Evolutionary conservation across 129 eudicot species (phyloP).

Genomic region (Tagetes erecta): DNA sequence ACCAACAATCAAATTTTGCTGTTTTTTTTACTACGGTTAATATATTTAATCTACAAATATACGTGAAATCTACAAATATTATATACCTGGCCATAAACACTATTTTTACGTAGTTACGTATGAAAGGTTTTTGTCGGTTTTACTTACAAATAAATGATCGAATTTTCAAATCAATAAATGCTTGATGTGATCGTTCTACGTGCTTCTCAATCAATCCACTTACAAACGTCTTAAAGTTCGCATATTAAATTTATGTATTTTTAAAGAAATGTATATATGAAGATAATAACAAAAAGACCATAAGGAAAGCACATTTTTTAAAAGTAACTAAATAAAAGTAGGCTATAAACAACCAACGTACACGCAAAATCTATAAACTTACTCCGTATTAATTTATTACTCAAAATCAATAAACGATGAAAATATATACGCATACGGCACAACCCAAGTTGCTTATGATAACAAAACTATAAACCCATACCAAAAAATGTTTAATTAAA

Average conservation of each 20-base stretch:
- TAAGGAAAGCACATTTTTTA: neutral
- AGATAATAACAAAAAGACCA: neutral
- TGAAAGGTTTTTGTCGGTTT: conserved; percentile 21
- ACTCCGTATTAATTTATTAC: neutral
- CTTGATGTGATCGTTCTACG: conserved; percentile 25
- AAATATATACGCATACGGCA: neutral
- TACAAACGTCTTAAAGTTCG: neutral
- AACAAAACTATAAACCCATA: neutral
- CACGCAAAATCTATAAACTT: neutral
- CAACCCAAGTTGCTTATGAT: neutral
- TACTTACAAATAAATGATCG: conserved; percentile 17
- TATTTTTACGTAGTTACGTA: neutral
- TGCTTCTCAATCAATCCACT: conserved; percentile 26
- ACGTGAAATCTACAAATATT: neutral
- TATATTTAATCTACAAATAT: neutral
- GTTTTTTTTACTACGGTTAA: too few species aligned
- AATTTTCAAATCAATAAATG: conserved; percentile 28
- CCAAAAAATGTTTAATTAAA: neutral
- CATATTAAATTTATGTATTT: neutral
- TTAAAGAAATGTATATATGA: neutral
- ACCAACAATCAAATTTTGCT: too few species aligned
- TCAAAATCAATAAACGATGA: neutral
- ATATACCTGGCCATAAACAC: neutral
- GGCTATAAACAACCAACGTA: neutral
- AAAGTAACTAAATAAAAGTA: neutral